Evolutionary conservation across 2,329 filamentous ascomycete genomes (phyloP), one percentile per base, ranked within the genome.

Genomic region (Sphaerostilbella broomeana): DNA sequence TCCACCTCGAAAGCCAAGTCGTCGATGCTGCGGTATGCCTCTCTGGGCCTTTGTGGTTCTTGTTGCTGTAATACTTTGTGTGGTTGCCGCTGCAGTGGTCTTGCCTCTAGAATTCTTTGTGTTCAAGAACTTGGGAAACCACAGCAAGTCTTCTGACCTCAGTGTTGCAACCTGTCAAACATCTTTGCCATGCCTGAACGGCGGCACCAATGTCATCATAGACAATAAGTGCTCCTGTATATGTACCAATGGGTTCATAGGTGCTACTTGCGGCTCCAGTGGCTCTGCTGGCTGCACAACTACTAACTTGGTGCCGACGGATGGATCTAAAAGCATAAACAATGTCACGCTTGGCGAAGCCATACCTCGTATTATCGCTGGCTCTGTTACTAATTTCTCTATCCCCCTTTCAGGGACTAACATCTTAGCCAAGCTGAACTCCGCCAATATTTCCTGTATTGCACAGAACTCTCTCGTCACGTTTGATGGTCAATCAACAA

Each of bases 401-500:
- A 75, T 98, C 31, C 76, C 85, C 0, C 73, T 98, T 1, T 77
- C 84, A 30, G 71, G 76, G 4, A 76, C 76, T 1, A 72, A 72
- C 6, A 75, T 97, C 36, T 64, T 95, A 40, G 78, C 81, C 2
- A 75, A 87, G 33, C 86, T 97, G 60, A 90, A 84, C 53, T 64
- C 72, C 5, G 76, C 75, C 21, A 83, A 83, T 47, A 68, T 95
- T 12, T 88, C 84, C 39, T 98, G 92, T 60, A 77, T 78, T 7
- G 78, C 81, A 0, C 84, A 95, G 58, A 97, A 97, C 53, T 82
- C 87, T 0, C 71, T 98, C 4, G 82, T 97, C 12, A 87, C 85
- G 0, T 94, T 95, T 59, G 76, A 85, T 50, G 82, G 81, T 4
- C 60, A 61, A 40, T 61, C 65, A 2, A 56, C 61, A 4, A 61